Base-by-base conservation (phyloP, 176 grass and related monocot species). In the Stipa capillata region DNA sequence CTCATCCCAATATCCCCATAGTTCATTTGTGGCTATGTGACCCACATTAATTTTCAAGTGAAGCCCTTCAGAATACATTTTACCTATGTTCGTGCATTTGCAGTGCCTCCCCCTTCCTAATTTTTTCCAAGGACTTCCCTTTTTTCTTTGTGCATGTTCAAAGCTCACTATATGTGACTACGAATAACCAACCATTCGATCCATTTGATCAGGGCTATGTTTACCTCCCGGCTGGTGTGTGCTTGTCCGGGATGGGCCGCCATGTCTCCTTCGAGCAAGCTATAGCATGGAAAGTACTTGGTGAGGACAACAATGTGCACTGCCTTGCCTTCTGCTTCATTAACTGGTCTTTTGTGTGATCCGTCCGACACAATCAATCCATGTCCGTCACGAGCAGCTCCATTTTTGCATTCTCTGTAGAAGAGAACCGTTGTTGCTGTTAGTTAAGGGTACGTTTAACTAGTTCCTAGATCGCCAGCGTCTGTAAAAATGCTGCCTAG, bases 221-320 rank as follows among this genome's bases (percentile, higher is more conserved):
- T 5, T 96, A 99, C 89, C 84, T 99, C 53, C 90, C 97, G 13
- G 74, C 86, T 14, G 92, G 92, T 9, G 72, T 88, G 13, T 99
- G 97, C 90, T 76, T 91, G 44, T 99, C 97, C 0, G 90, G 92
- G 51, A 99, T 99, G 97, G 97, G 97, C 12, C 97, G 97, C 40
- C 97, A 93, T 29, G 90, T 93, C 52, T 93, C 97, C 1, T 95
- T 85, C 16, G 97, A 99, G 52, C 88, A 91, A 64, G 92, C 92
- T 8, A 53, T 99, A 13, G 88, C 83, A 2, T 99, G 97, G 97
- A 99, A 96, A 77, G 97, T 99, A 9, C 53, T 89, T 1, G 81
- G 75, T 1, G 88, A 96, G 82, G 92, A 93, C 54, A 73, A 69
- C 77, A 91, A 53, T 8, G 90, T 86, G n/a, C 92, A 96, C 48